Base-by-base conservation (phyloP, 805 yeast species). In the Myxozyma monticola region DNA sequence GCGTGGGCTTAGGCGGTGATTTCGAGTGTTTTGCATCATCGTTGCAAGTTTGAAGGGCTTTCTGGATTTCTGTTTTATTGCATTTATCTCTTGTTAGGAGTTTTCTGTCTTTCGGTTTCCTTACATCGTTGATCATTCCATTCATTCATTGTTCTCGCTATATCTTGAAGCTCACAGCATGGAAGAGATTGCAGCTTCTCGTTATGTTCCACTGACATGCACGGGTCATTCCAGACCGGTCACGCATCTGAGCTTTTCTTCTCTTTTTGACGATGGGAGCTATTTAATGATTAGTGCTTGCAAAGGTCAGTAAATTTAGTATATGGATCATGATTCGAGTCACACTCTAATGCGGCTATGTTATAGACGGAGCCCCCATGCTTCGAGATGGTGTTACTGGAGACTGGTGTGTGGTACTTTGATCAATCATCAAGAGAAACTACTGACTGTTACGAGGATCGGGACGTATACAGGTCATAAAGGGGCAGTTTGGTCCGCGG, bases 181-280 rank as follows among this genome's bases (percentile, higher is more conserved):
- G 31, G 14, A 9, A 28, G 14, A 14, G 9, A 41, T 36, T n/a
- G 29, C 18, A 4, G 30, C 21, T 14, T 49, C 59, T n/a, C 35
- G 49, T 21, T 54, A 52, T 33, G 37, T 43, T 12, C 70, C 70
- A 26, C 49, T 66, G 38, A 66, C 68, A 17, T 67, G 70, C 45
- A 65, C 69, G 18, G 70, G 70, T 41, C 70, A 66, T 42, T 63
- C 68, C 17, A 57, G 70, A 18, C 70, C 70, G 2, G 69, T 66
- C 18, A 65, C 70, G 1, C 65, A 66, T 45, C 51, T 66, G 31
- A 42, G 59, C 22, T 66, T 64, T 45, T 62, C 65, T 14, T 60
- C 59, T 2, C 21, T 55, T 4, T 45, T 52, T 30, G 50, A 41
- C 17, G 54, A 42, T 51, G 48, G 37, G n/a, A 49, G 45, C 26